These are phyloP conservation scores for Solanum etuberosum DNA, from an alignment of 257 asterid genomes.

Conservation along the genomic window DNA sequence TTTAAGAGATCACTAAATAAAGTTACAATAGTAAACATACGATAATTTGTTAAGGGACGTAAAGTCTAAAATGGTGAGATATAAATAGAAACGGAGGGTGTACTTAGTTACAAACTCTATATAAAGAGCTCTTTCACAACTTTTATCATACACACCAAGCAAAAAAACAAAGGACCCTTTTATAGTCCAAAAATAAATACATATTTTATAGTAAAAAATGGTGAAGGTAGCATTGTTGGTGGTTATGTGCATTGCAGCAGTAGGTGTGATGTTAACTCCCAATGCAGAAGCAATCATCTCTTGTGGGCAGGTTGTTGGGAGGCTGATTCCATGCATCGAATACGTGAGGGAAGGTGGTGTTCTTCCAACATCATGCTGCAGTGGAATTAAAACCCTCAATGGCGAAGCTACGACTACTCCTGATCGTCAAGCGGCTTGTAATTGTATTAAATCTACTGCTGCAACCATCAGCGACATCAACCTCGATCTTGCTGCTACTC, in stretches of 20 bases:
- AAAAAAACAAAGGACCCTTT: not conserved
- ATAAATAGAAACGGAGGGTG: no score
- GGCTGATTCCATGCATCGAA: conserved; percentile 12
- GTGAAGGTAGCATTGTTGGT: not conserved
- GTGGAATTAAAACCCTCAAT: conserved; percentile 6
- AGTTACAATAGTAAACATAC: no score
- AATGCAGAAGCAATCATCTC: conserved; percentile 17
- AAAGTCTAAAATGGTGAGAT: no score
- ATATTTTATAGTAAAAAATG: not conserved
- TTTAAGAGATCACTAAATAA: no score
- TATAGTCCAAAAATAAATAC: not conserved
- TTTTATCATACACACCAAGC: not conserved
- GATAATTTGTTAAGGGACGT: no score
- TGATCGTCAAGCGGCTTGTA: conserved; percentile 24
- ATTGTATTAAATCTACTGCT: conserved; percentile 11
- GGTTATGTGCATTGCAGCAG: not conserved
- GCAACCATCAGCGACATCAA: not conserved
- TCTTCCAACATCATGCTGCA: conserved; percentile 19
- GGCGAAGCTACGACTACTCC: conserved; percentile 10
- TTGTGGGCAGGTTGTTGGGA: conserved; percentile 9
- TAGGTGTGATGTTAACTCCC: conserved; percentile 1
- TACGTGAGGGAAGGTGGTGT: conserved; percentile 2
- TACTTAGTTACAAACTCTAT: not conserved
- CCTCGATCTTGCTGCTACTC: conserved; percentile 1
- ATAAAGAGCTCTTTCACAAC: not conserved